These are phyloP conservation scores for Axilococcus clingmanii DNA, from an alignment of 139 green algal genomes.

Conservation along the genomic window DNA sequence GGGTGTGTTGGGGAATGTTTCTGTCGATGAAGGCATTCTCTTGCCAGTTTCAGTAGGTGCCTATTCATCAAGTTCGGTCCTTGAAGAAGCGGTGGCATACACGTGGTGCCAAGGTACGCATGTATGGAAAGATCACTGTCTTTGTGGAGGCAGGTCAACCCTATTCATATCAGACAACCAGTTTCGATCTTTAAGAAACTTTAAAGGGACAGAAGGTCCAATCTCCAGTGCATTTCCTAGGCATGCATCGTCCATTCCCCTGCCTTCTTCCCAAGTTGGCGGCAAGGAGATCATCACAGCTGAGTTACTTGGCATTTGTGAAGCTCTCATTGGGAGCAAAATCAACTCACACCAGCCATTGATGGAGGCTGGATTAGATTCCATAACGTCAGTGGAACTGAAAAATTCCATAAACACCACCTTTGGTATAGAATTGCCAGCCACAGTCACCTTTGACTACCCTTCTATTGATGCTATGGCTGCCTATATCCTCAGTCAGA, in stretches of 20 bases:
- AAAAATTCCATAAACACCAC: not conserved
- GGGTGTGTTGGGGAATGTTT: not conserved
- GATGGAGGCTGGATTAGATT: constrained; percentile 43
- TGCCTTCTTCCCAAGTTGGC: no score
- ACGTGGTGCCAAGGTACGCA: no score
- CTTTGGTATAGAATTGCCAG: constrained; percentile 8
- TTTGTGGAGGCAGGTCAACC: no score
- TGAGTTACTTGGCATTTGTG: not conserved
- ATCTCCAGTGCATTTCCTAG: not conserved
- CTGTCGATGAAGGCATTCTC: no score
- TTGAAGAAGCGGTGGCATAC: no score
- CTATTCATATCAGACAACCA: no score
- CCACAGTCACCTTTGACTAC: constrained; percentile 9
- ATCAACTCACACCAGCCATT: constrained; percentile 24
- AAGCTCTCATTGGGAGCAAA: not conserved
- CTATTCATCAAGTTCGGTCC: no score
- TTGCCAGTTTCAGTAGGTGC: no score
- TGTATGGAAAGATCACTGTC: no score
- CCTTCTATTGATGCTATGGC: constrained; percentile 2
- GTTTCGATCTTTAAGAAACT: no score
- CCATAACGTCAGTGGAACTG: constrained; percentile 13
- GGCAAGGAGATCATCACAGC: not conserved
- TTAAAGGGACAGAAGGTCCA: no score
- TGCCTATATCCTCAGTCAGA: not conserved
- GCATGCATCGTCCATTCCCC: not conserved